These are phyloP conservation scores for Vigna radiata DNA, from an alignment of 306 rosid genomes.

Conservation along the genomic window DNA sequence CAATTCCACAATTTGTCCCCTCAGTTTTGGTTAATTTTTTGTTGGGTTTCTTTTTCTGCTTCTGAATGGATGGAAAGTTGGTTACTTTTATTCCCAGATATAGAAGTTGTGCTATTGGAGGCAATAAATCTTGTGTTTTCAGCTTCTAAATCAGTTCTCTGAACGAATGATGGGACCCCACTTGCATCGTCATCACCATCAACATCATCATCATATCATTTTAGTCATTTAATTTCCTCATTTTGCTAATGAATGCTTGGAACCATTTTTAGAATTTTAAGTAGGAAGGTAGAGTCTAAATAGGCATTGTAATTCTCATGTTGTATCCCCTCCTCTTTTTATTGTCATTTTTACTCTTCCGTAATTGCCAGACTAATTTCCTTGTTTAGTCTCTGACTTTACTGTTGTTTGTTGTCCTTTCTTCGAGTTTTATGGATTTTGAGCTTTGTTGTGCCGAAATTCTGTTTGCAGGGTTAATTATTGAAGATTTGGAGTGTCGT, in stretches of 20 bases:
- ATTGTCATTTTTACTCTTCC: not conserved
- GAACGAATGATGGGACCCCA: not conserved
- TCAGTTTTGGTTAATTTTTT: not conserved
- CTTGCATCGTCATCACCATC: not conserved
- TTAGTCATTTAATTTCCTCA: conserved; percentile 10
- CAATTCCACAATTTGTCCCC: not conserved
- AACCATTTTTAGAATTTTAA: conserved; percentile 15
- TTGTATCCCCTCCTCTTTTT: conserved; percentile 3
- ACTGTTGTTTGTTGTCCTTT: conserved; percentile 24
- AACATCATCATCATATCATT: not conserved
- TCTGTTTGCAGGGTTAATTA: conserved; percentile 48
- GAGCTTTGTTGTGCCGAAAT: conserved; percentile 35
- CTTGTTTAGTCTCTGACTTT: conserved; percentile 13
- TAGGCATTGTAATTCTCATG: not conserved
- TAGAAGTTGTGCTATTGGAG: conserved; percentile 21
- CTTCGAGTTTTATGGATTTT: not conserved
- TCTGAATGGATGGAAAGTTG: conserved; percentile 13
- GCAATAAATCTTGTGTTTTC: not conserved
- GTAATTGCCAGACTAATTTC: not conserved
- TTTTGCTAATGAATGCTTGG: not conserved
- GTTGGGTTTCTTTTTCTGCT: conserved; percentile 26
- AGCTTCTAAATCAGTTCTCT: not conserved
- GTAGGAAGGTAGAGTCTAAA: conserved; percentile 13
- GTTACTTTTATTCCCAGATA: not conserved
- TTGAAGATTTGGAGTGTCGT: conserved; percentile 35